Evolutionary conservation across 345 rosid genomes (phyloP).

Genomic region (Corchorus olitorius): DNA sequence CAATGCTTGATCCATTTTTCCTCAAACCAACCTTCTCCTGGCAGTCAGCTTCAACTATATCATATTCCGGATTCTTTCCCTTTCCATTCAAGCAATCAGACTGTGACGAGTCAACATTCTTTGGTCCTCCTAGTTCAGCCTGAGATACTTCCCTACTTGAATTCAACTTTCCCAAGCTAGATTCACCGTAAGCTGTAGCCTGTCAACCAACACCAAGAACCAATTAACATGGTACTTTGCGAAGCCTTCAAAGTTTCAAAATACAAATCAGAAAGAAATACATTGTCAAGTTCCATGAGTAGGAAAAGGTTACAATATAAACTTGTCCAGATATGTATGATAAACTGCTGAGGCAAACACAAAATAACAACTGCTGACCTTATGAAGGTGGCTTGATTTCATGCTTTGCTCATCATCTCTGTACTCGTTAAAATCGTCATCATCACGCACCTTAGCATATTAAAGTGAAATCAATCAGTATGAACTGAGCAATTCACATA

Average conservation of each 20-base stretch:
- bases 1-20: slow-evolving; percentile 51
- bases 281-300: background rate
- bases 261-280: slow-evolving; percentile 6
- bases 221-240: background rate
- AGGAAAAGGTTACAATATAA: background rate
- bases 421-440: slow-evolving; percentile 60
- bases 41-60: slow-evolving; percentile 37
- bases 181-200: slow-evolving; percentile 30
- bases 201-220: slow-evolving; percentile 33
- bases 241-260: background rate
- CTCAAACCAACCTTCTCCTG: slow-evolving; percentile 41
- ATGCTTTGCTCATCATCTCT: slow-evolving; percentile 61
- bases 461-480: slow-evolving; percentile 19
- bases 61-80: slow-evolving; percentile 56
- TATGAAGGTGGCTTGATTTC: slow-evolving; percentile 39
- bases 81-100: slow-evolving; percentile 45
- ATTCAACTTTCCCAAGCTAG: slow-evolving; percentile 36
- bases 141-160: slow-evolving; percentile 32
- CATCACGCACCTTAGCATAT: slow-evolving; percentile 67
- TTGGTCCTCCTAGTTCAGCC: slow-evolving; percentile 39
- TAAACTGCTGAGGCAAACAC: background rate
- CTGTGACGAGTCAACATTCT: slow-evolving; percentile 34
- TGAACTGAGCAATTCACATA: slow-evolving; percentile 11
- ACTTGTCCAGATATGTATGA: background rate
- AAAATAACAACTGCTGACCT: slow-evolving; percentile 40